Base-by-base conservation (phyloP, 306 rosid genomes). In the Corylus americana region DNA sequence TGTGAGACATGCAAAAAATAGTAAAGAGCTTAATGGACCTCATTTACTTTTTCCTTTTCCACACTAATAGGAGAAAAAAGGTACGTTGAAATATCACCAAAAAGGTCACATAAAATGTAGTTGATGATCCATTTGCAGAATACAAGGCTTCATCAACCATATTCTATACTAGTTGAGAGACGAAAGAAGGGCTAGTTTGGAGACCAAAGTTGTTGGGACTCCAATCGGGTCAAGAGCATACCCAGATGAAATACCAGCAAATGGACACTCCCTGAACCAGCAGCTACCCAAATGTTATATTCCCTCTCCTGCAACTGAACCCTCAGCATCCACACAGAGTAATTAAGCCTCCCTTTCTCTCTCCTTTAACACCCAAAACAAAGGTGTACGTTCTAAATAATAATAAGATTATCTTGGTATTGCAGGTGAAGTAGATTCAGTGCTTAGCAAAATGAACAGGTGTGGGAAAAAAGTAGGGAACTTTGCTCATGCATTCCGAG, bases 1-100 rank as follows among this genome's bases (percentile, higher is more conserved):
- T 71, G 83, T 88, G 89, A 88, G 83, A 81, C 91, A 81, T 73
- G 82, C 73, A 74, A 37, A 55, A 64, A 88, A 78, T 81, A 59
- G 84, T 59, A 17, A 61, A 74, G 58, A 69, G 73, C 77, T 78
- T 81, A 22, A 58, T 18, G 20, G 22, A n/a, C 12, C 31, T n/a
- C 64, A 9, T 22, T 9, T 58, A 3, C 9, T 58, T 58, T 22
- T 58, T 9, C 64, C 5, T 8, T 1, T 58, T 22, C 9, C 12
- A 58, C 7, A 76, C 9, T 58, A 58, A 8, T 9, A 58, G 4
- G 22, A 22, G 35, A 58, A 9, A 20, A 7, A 8, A 49, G 53
- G 31, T n/a, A n/a, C n/a, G n/a, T 22, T 22, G 8, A 55, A 20
- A 55, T 55, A 18, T 5, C 7, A 55, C 25, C 7, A 8, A 55